Evolutionary conservation across 257 asterid genomes (phyloP).

Genomic region (Schizonepeta tenuifolia): DNA sequence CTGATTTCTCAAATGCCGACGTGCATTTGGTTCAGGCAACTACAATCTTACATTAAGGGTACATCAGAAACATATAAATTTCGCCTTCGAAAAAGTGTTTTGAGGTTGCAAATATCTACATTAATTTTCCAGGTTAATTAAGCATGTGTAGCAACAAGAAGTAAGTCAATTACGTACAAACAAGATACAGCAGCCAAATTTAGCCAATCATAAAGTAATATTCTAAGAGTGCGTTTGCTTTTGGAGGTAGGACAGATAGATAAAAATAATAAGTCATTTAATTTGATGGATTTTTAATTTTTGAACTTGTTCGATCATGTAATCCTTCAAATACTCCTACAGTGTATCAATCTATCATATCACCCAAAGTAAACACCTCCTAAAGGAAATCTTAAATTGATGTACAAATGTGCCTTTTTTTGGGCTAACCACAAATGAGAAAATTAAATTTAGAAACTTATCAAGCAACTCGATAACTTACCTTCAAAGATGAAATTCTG

Average conservation of each 20-base stretch:
- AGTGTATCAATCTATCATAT: too few relatives aligned
- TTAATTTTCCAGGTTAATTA: conserved; percentile 3
- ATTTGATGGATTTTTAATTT: too few relatives aligned
- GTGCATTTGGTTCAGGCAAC: neutral
- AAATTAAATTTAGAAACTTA: conserved; percentile 1
- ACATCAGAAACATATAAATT: neutral
- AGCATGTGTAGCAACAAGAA: conserved; percentile 3
- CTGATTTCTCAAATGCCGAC: neutral
- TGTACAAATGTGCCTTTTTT: neutral
- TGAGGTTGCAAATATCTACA: neutral
- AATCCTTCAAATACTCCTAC: too few relatives aligned
- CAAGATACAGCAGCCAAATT: conserved; percentile 24
- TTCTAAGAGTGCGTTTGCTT: too few relatives aligned
- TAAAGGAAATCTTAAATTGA: conserved; percentile 8
- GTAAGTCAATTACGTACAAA: neutral
- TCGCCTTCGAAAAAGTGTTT: conserved; percentile 8
- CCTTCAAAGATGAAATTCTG: conserved; percentile 76
- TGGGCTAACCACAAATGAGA: neutral
- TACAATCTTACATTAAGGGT: neutral
- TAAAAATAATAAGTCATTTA: too few relatives aligned
- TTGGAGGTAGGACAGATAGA: too few relatives aligned
- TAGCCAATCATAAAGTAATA: neutral
- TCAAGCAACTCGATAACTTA: conserved; percentile 41
- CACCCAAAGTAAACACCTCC: too few relatives aligned
- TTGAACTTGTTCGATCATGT: too few relatives aligned